Base-by-base conservation (phyloP, 2,329 filamentous ascomycete genomes). In the Thielaviopsis musarum region DNA sequence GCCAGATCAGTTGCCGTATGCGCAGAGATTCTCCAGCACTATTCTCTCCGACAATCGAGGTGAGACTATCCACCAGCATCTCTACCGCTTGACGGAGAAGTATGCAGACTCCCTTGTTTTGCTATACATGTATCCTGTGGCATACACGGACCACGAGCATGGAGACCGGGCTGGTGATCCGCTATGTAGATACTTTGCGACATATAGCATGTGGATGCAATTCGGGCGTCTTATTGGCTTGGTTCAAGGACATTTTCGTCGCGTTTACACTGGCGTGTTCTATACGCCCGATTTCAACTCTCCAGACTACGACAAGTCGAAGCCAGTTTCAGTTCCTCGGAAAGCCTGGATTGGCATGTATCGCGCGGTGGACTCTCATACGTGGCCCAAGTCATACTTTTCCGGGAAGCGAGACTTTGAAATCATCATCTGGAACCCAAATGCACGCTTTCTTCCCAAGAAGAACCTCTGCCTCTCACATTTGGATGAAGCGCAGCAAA, bases 371-470 rank as follows among this genome's bases (percentile, higher is more conserved):
- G 67, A 75, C n/a, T 67, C 71, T 1, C 70, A 74, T 59, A 12
- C 28, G n/a, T 54, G 52, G 28, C 15, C 53, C 19, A 21, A 17
- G 15, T 22, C 52, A 6, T 17, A 17, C 38, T 59, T 48, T 7
- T 15, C n/a, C 19, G 38, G 2, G 19, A 21, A 15, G 9, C 0
- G 66, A 0, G 56, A 58, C 1, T 70, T 71, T 2, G 78, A 82
- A 63, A 64, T 83, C 13, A 68, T 82, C 5, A 77, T 83, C 48
- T 81, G 78, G 78, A 80, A 82, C 62, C 60, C 70, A 7, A 63
- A 61, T 1, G 63, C 66, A 1, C 69, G 65, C 26, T 66, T 68
- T 6, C 61, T 64, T 0, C 56, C 60, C 0, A 60, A 62, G 15
- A 52, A 63, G 4, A 4, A 57, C 1, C 51, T 69, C 0, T 65